Evolutionary conservation across 352 stramenopile species (phyloP).

Genomic region (Elongisporangium prolatum): DNA sequence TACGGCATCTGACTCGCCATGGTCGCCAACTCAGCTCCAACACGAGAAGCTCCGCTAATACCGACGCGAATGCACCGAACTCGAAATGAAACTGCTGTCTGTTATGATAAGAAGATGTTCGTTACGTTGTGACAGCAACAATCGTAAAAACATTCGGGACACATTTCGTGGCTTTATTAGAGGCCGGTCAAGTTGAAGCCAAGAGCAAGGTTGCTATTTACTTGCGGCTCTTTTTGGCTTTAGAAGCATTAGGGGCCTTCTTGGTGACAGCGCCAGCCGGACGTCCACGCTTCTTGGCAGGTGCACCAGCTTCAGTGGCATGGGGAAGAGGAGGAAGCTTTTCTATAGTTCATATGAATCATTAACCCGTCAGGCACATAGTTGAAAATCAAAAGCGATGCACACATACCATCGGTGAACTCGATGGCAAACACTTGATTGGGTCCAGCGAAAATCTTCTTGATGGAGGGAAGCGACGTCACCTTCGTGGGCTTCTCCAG

Average conservation of each 20-base stretch:
- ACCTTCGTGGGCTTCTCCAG: constrained; percentile 53
- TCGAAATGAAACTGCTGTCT: neutral
- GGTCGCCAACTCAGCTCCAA: constrained; percentile 4
- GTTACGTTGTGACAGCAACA: neutral
- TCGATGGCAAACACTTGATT: constrained; percentile 79
- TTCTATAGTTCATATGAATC: constrained; percentile 16
- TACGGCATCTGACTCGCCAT: constrained; percentile 62
- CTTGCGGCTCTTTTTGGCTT: constrained; percentile 15
- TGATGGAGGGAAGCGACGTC: constrained; percentile 40
- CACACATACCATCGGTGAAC: constrained; percentile 56
- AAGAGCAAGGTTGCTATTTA: neutral
- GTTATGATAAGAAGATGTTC: neutral
- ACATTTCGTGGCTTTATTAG: constrained; percentile 5
- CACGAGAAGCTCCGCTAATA: too few relatives aligned
- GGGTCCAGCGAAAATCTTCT: constrained; percentile 55
- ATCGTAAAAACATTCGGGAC: neutral
- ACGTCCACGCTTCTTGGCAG: constrained; percentile 19
- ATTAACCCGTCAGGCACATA: constrained; percentile 3
- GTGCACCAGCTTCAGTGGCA: constrained; percentile 7
- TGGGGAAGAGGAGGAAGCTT: constrained; percentile 36
- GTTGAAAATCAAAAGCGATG: neutral
- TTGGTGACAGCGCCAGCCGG: constrained; percentile 10
- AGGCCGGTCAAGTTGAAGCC: constrained; percentile 1
- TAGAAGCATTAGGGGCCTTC: constrained; percentile 12
- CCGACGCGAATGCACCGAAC: neutral